Conservation (phyloP, 2,329 filamentous ascomycete genomes). For the Fusarium lyarnte region DNA sequence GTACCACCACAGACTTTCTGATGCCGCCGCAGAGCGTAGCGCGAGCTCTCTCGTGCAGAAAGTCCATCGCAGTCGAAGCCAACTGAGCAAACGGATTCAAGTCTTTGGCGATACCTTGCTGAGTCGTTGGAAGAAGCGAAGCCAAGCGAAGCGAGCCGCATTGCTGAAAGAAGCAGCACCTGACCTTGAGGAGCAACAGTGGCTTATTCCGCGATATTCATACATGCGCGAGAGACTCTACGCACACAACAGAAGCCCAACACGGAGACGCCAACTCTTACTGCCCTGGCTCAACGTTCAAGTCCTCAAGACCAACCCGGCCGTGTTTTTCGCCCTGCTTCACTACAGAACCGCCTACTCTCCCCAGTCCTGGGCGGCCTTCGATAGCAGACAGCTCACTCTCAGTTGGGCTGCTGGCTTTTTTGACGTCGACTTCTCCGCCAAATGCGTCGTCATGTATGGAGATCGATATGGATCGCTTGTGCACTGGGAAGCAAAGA, state of each 20-base stretch:
- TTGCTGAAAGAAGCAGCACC: rapidly evolving
- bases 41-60: too few relatives aligned
- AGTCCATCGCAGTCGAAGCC: rapidly evolving
- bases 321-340: rapidly evolving
- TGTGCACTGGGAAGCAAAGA: background rate
- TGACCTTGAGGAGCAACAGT: rapidly evolving
- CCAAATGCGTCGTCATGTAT: background rate
- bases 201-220: rapidly evolving
- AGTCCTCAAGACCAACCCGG: rapidly evolving
- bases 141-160: rapidly evolving
- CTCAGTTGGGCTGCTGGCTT: rapidly evolving
- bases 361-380: rapidly evolving
- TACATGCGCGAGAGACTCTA: rapidly evolving
- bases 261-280: rapidly evolving
- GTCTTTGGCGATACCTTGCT: rapidly evolving
- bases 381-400: rapidly evolving
- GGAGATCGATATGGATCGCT: rapidly evolving
- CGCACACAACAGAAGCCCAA: rapidly evolving
- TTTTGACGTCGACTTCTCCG: background rate
- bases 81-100: rapidly evolving
- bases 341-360: rapidly evolving
- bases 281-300: background rate
- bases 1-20: too few relatives aligned
- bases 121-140: rapidly evolving
- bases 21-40: too few relatives aligned